phyloP scores from a whole-genome alignment of 108 stramenopile genomes.

The Bacterosira constricta region DNA sequence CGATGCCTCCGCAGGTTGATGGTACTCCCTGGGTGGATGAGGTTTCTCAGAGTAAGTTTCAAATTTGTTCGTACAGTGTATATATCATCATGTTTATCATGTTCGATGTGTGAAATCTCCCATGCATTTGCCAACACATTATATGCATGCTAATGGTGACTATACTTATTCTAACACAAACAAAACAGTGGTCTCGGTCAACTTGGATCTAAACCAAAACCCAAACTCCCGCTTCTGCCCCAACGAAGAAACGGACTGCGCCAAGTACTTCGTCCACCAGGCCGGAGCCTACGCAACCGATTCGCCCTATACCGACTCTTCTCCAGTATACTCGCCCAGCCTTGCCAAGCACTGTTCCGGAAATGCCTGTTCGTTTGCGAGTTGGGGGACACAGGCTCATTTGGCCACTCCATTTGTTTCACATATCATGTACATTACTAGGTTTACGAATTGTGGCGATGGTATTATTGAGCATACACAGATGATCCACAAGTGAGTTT shows the following conservation, averaged over 20 bases:
- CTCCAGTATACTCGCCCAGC: slow-evolving; percentile 7
- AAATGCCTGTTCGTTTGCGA: slow-evolving; percentile 13
- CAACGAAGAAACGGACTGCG: background rate
- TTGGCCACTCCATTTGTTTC: slow-evolving; percentile 6
- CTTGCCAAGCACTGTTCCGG: slow-evolving; percentile 8
- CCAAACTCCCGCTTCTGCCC: background rate
- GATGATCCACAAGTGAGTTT: slow-evolving; percentile 31
- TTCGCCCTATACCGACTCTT: background rate
- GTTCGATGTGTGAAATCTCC: no score
- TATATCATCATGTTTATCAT: no score
- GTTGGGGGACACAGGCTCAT: slow-evolving; percentile 29
- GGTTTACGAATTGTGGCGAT: slow-evolving; percentile 17
- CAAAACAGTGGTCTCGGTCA: slow-evolving; percentile 21
- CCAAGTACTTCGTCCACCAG: slow-evolving; percentile 27
- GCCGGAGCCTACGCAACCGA: slow-evolving; percentile 25
- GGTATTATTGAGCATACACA: slow-evolving; percentile 36
- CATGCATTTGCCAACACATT: no score
- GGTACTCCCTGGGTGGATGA: slow-evolving; percentile 30
- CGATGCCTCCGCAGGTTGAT: slow-evolving; percentile 17
- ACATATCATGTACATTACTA: slow-evolving; percentile 22
- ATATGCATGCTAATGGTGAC: no score
- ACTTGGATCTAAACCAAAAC: background rate
- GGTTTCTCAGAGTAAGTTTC: slow-evolving; percentile 18
- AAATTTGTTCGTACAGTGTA: no score
- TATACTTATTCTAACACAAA: no score